Conservation (phyloP, 805 yeast genomes). For the Yamadazyma sp. region DNA sequence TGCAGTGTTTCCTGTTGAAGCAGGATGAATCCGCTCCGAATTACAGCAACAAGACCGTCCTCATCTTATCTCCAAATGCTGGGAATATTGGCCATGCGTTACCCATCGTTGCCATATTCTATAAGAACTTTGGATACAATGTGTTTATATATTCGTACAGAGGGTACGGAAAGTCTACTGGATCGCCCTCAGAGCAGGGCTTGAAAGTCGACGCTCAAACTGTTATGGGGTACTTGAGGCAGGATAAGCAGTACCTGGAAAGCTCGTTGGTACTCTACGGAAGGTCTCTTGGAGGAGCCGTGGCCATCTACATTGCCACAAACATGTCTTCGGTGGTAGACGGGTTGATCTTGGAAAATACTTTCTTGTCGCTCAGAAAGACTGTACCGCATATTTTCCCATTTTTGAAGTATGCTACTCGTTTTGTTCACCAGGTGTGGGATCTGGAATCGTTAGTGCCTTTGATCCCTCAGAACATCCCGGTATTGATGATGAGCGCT, state of each 20-base stretch:
- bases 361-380: constrained; percentile 74
- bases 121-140: constrained; percentile 61
- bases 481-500: constrained; percentile 73
- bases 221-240: constrained; percentile 56
- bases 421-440: constrained; percentile 80
- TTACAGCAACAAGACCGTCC: constrained; percentile 63
- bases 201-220: constrained; percentile 80
- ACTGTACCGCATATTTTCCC: constrained; percentile 77
- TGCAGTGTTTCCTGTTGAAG: constrained; percentile 63
- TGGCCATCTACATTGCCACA: constrained; percentile 77
- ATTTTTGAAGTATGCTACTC: constrained; percentile 50
- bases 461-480: constrained; percentile 51
- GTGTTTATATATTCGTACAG: constrained; percentile 85
- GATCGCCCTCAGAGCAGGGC: constrained; percentile 74
- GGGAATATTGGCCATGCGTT: constrained; percentile 92
- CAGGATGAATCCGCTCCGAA: constrained; percentile 41
- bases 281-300: constrained; percentile 93
- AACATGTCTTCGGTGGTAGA: constrained; percentile 49
- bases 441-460: constrained; percentile 64
- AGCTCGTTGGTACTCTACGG: constrained; percentile 74
- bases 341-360: constrained; percentile 80
- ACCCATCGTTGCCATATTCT: constrained; percentile 75
- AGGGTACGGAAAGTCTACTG: constrained; percentile 85
- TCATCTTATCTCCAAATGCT: constrained; percentile 88
- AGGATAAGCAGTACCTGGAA: constrained; percentile 51